A percentile compares a stretch with the other conserved stretches of the same genome.
phyloP scores from a whole-genome alignment of 176 grass and related monocot species.

The Ensete glaucum region DNA sequence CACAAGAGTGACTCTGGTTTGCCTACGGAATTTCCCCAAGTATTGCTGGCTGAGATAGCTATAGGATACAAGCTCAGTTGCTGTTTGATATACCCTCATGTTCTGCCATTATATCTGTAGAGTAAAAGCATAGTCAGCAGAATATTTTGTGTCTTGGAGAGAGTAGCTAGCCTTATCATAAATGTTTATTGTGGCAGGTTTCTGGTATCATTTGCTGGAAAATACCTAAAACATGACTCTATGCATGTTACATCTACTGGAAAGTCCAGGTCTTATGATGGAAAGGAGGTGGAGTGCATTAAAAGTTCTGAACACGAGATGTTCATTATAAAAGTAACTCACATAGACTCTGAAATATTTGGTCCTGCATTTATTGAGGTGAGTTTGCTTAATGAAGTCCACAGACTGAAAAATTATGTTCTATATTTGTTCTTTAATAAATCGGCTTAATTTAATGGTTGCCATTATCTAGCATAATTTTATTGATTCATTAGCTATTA shows the following conservation, averaged over 20 bases:
- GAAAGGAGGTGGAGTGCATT: conserved; percentile 20
- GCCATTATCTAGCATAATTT: background rate
- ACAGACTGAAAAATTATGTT: background rate
- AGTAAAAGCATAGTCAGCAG: background rate
- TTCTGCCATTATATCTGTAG: background rate
- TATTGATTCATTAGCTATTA: too few relatives aligned
- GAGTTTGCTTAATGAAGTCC: background rate
- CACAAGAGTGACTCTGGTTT: background rate
- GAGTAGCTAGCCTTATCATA: background rate
- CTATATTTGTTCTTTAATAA: background rate
- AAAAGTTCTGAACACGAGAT: conserved; percentile 50
- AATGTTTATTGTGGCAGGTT: conserved; percentile 54
- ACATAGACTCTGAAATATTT: conserved; percentile 34
- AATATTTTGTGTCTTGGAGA: background rate
- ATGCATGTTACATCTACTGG: conserved; percentile 23
- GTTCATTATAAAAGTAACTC: conserved; percentile 55
- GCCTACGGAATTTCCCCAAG: background rate
- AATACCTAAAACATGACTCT: conserved; percentile 71
- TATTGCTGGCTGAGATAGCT: background rate
- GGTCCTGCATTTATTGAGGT: conserved; percentile 97
- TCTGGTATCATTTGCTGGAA: conserved; percentile 82
- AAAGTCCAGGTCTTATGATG: conserved; percentile 1
- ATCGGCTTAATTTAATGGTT: background rate
- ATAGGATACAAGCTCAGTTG: background rate
- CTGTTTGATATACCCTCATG: background rate